Evolutionary conservation across 345 rosid species (phyloP), one percentile per base, ranked within the genome.

Genomic region (Sonneratia caseolaris): DNA sequence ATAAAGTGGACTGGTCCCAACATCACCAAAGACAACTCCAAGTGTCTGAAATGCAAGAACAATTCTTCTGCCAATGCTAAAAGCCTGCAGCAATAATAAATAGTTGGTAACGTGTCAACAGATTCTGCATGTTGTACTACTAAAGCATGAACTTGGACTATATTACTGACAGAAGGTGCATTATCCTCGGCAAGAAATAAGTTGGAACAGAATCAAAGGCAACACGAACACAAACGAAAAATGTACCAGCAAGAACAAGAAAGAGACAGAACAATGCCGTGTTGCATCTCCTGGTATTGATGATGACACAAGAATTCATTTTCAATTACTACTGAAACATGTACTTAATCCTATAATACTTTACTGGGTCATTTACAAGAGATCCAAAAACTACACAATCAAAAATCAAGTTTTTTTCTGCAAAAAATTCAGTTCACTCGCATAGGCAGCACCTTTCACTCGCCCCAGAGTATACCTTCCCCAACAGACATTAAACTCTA

Each of bases 21-120:
- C 97, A 77, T 92, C 99, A 64, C 99, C 99, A 77, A 92, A 95
- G 38, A 95, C 98, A 78, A 92, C 86, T 51, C 98, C 98, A 68
- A 92, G 87, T 37, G 96, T 95, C 81, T 95, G 99, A 76, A 88
- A 88, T 47, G 94, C 92, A 75, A 95, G 62, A 16, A 42, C 53
- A 24, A 68, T n/a, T 45, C 27, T 43, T 7, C 24, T 68, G 6
- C 70, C 70, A 11, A 35, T n/a, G 37, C 56, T 45, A 27, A 43
- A n/a, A 11, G 24, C 70, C 70, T 68, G 70, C 70, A 68, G 19
- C 70, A 45, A 43, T 22, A 43, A 19, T 22, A 22, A 9, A 6
- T 22, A 68, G 40, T 13, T 3, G 13, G 51, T 47, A 13, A 2
- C 19, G 8, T 47, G n/a, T 35, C 13, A 22, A 4, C 32, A 16